phyloP scores from a whole-genome alignment of 2,329 filamentous ascomycete genomes.

The Trichoderma brevicompactum region DNA sequence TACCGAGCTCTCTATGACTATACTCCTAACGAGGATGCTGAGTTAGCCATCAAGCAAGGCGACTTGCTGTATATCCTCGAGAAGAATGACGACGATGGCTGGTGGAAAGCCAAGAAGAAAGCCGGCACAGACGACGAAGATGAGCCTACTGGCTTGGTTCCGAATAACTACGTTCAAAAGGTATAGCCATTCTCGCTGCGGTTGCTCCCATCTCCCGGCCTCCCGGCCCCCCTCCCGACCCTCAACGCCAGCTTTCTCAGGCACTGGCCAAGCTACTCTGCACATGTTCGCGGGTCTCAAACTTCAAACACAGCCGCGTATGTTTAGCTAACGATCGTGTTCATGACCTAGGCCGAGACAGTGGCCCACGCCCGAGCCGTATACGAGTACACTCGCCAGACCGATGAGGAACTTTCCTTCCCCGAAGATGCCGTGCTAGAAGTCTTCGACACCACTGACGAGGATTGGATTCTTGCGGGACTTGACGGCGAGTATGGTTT shows the following conservation, averaged over 20 bases:
- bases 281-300: neutral
- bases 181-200: conserved; percentile 49
- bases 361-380: conserved; percentile 79
- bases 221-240: neutral
- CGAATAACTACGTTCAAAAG: conserved; percentile 94
- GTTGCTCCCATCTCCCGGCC: conserved; percentile 28
- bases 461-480: conserved; percentile 95
- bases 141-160: conserved; percentile 86
- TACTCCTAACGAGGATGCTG: conserved; percentile 80
- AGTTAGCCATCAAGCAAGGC: conserved; percentile 82
- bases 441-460: conserved; percentile 89
- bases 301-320: neutral
- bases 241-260: neutral
- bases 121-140: conserved; percentile 83
- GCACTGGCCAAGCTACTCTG: neutral
- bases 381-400: conserved; percentile 97
- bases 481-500: conserved; percentile 87
- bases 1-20: conserved; percentile 95
- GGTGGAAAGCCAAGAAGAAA: conserved; percentile 97
- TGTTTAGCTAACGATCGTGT: conserved; percentile 51
- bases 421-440: conserved; percentile 81
- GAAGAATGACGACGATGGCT: conserved; percentile 76
- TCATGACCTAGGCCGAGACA: conserved; percentile 16
- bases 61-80: conserved; percentile 89
- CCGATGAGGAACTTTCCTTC: conserved; percentile 96